Percentiles rank a stretch among this genome's conserved stretches.
These are phyloP conservation scores for Thelephora aurantiotincta DNA, from an alignment of 768 basidiomycete species.

Conservation along the genomic window DNA sequence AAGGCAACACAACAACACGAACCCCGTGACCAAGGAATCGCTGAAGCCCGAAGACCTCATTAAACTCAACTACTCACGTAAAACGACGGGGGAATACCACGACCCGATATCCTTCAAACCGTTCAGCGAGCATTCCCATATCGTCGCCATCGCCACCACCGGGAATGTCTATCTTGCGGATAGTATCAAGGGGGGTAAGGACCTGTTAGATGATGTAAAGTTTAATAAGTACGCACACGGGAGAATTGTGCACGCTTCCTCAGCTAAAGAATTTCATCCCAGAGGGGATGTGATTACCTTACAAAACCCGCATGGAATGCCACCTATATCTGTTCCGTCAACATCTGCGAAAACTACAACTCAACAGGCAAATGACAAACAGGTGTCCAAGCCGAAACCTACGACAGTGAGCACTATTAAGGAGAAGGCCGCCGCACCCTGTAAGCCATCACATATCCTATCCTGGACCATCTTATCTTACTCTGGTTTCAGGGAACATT, in stretches of 20 bases:
- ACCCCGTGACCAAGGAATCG: slow-evolving; percentile 64
- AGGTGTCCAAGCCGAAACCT: slow-evolving; percentile 18
- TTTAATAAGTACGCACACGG: slow-evolving; percentile 57
- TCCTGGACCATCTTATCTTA: neutral
- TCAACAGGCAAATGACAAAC: slow-evolving; percentile 14
- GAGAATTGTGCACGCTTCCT: slow-evolving; percentile 3
- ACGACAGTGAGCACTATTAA: slow-evolving; percentile 27
- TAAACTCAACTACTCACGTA: slow-evolving; percentile 69
- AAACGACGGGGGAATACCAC: slow-evolving; percentile 75
- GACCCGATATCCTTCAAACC: slow-evolving; percentile 98
- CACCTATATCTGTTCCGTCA: slow-evolving; percentile 34
- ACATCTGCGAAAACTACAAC: slow-evolving; percentile 13
- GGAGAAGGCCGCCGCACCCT: slow-evolving; percentile 48
- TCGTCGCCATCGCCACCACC: slow-evolving; percentile 78
- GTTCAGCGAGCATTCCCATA: slow-evolving; percentile 92
- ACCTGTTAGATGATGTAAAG: slow-evolving; percentile 72
- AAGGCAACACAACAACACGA: slow-evolving; percentile 71
- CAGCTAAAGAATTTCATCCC: slow-evolving; percentile 1
- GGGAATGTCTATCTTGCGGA: slow-evolving; percentile 92
- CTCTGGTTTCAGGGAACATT: slow-evolving; percentile 50
- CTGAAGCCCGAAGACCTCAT: slow-evolving; percentile 64
- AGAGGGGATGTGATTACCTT: slow-evolving; percentile 88
- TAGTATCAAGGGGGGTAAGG: slow-evolving; percentile 73
- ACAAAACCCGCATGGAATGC: slow-evolving; percentile 78
- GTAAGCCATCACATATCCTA: slow-evolving; percentile 23